Evolutionary conservation across 2,329 filamentous ascomycete genomes (phyloP).

Genomic region (Scytalidium lignicola): DNA sequence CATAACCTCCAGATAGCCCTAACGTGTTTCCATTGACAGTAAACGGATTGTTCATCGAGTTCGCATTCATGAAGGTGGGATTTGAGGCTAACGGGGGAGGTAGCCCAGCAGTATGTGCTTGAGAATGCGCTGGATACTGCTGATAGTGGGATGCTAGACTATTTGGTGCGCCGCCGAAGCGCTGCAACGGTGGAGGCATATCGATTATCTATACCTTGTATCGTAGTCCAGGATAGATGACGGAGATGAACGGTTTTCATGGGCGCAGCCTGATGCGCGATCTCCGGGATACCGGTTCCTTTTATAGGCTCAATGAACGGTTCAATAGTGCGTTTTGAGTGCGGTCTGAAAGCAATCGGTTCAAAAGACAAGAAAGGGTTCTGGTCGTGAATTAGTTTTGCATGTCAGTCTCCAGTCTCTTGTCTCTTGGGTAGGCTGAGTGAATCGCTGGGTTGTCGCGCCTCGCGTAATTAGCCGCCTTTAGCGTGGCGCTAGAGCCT

Average conservation of each 20-base stretch:
- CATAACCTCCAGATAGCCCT: slow-evolving; percentile 52
- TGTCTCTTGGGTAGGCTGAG: neutral
- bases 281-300: neutral
- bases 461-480: slow-evolving; percentile 5
- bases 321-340: neutral
- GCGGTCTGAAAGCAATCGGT: neutral
- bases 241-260: slow-evolving; percentile 26
- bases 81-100: slow-evolving; percentile 59
- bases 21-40: slow-evolving; percentile 46
- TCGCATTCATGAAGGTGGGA: slow-evolving; percentile 66
- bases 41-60: slow-evolving; percentile 65
- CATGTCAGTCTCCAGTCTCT: neutral
- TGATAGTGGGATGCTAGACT: slow-evolving; percentile 34
- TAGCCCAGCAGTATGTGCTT: slow-evolving; percentile 40
- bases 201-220: slow-evolving; percentile 24
- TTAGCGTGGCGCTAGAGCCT: neutral
- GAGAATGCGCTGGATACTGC: slow-evolving; percentile 39
- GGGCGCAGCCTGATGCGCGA: slow-evolving; percentile 23
- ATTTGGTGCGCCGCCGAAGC: slow-evolving; percentile 28
- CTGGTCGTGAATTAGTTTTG: neutral
- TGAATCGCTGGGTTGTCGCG: neutral
- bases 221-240: slow-evolving; percentile 25
- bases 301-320: neutral
- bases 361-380: neutral
- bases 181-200: slow-evolving; percentile 30